A percentile compares a stretch with the other conserved stretches of the same genome.
These are phyloP conservation scores for Gastrolobium villosum DNA, from an alignment of 306 rosid species.

Conservation along the genomic window DNA sequence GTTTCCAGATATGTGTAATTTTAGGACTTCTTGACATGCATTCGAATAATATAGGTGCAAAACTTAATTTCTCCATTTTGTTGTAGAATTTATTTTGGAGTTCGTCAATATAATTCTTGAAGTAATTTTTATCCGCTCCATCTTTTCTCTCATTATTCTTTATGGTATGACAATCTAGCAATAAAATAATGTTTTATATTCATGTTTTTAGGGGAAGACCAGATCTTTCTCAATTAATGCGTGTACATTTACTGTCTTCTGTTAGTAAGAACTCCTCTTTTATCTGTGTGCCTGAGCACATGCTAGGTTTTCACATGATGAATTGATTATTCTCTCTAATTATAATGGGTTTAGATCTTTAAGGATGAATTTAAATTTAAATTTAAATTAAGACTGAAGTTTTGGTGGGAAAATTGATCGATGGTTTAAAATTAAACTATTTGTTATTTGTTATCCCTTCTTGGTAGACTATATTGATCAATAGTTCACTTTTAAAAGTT, in stretches of 20 bases:
- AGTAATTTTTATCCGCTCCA: not conserved
- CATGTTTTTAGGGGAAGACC: not conserved
- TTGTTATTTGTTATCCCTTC: not conserved
- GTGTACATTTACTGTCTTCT: not conserved
- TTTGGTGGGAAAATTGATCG: not conserved
- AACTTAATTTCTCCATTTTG: not conserved
- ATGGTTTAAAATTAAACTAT: constrained; percentile 1
- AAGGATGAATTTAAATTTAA: not conserved
- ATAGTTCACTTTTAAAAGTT: not conserved
- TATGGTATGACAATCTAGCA: not conserved
- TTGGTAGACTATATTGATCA: not conserved
- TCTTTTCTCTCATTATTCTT: constrained; percentile 13
- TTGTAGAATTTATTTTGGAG: not conserved
- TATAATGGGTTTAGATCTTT: not conserved
- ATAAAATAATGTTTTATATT: not conserved
- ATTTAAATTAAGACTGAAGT: not conserved
- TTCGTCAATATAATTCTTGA: constrained; percentile 15
- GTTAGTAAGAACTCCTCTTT: not conserved
- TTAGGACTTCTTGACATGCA: constrained; percentile 5
- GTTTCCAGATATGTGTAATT: constrained; percentile 13
- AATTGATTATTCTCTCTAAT: not conserved
- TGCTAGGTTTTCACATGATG: not conserved
- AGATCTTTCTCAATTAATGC: not conserved
- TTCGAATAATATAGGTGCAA: constrained; percentile 14
- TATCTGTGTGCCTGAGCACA: not conserved